phyloP scores from a whole-genome alignment of 2,329 filamentous ascomycete genomes.

The Verticillium nonalfalfae region DNA sequence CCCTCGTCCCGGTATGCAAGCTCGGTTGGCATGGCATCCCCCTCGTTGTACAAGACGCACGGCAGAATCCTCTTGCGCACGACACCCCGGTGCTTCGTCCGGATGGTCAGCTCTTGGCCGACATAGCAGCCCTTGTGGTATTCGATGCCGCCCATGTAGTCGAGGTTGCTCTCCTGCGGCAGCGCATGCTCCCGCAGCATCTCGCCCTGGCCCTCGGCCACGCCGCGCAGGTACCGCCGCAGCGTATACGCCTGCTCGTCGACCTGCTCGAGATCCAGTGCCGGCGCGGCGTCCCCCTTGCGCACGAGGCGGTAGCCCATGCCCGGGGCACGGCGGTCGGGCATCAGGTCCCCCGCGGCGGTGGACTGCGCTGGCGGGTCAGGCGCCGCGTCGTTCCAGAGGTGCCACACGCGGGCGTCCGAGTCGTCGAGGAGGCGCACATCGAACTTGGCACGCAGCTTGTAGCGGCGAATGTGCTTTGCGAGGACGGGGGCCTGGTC shows the following conservation, averaged over 20 bases:
- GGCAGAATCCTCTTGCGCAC: slow-evolving; percentile 87
- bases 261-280: slow-evolving; percentile 37
- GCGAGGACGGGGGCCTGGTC: slow-evolving; percentile 54
- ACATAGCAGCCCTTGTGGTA: slow-evolving; percentile 97
- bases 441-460: slow-evolving; percentile 72
- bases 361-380: not conserved
- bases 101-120: slow-evolving; percentile 92
- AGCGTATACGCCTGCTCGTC: slow-evolving; percentile 61
- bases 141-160: slow-evolving; percentile 78
- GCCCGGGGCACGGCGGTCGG: slow-evolving; percentile 49
- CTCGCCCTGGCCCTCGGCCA: slow-evolving; percentile 81
- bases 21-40: slow-evolving; percentile 24
- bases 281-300: slow-evolving; percentile 19
- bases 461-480: slow-evolving; percentile 77
- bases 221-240: slow-evolving; percentile 70
- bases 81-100: slow-evolving; percentile 89
- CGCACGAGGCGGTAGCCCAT: slow-evolving; percentile 47
- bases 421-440: slow-evolving; percentile 58
- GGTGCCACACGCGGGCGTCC: slow-evolving; percentile 65
- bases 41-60: slow-evolving; percentile 59
- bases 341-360: slow-evolving; percentile 17
- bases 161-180: slow-evolving; percentile 85
- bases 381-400: slow-evolving; percentile 55
- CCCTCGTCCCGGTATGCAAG: slow-evolving; percentile 40
- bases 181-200: slow-evolving; percentile 65